Evolutionary conservation across 139 green algal species (phyloP).

Genomic region (Pleodorina starrii): DNA sequence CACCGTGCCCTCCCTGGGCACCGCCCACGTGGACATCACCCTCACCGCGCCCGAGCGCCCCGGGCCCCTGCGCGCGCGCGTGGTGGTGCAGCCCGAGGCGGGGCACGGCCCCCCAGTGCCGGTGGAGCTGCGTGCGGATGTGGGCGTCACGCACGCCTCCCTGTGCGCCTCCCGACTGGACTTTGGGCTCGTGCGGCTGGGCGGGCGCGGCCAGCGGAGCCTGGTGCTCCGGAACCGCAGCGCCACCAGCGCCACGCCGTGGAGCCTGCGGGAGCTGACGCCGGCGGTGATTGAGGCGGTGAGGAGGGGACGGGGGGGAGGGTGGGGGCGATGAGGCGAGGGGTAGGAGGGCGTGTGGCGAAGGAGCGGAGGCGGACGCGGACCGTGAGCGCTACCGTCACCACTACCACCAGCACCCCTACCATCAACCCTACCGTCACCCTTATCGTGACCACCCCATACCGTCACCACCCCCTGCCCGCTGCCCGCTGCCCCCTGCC

Average conservation of each 20-base stretch:
- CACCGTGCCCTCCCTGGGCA: constrained; percentile 15
- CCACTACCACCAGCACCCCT: too few species aligned
- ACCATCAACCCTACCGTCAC: too few species aligned
- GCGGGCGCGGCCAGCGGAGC: constrained; percentile 2
- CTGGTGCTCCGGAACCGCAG: constrained; percentile 56
- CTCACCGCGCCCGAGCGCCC: constrained; percentile 17
- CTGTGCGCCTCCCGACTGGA: constrained; percentile 47
- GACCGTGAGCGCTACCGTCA: too few species aligned
- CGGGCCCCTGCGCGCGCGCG: not conserved
- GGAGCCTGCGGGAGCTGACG: constrained; percentile 53
- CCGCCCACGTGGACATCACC: not conserved
- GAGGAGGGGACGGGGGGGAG: not conserved
- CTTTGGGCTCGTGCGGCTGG: constrained; percentile 60
- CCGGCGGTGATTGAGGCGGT: constrained; percentile 23
- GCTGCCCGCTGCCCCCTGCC: too few species aligned
- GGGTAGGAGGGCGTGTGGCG: too few species aligned
- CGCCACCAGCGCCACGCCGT: constrained; percentile 47
- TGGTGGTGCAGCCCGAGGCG: not conserved
- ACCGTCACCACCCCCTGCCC: too few species aligned
- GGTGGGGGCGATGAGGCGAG: too few species aligned
- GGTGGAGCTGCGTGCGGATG: constrained; percentile 24
- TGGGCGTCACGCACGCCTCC: constrained; percentile 27
- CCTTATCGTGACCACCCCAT: too few species aligned
- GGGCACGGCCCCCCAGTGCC: constrained; percentile 28
- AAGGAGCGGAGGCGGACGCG: too few species aligned